Conservation (phyloP, 805 yeast genomes). For the Kuraishia molischiana region DNA sequence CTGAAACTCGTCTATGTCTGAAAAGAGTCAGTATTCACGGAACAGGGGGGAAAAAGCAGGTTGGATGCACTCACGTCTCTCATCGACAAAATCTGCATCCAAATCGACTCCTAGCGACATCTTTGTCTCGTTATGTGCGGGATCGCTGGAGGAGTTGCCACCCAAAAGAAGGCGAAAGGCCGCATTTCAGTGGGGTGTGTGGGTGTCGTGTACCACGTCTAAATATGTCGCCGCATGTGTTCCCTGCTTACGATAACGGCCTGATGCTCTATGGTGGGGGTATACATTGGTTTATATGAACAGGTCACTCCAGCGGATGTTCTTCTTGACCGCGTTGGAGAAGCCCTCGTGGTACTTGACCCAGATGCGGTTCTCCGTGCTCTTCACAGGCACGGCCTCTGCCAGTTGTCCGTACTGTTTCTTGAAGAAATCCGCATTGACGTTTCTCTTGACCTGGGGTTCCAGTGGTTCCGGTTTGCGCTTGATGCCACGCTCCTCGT, state of each 20-base stretch:
- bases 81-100: background rate
- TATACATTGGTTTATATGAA: too few relatives aligned
- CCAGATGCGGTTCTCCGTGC: slow-evolving; percentile 46
- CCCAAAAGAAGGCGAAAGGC: too few relatives aligned
- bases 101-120: background rate
- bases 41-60: background rate
- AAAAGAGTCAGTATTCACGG: background rate
- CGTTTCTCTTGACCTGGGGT: slow-evolving; percentile 5
- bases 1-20: slow-evolving; percentile 25
- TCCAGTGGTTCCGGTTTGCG: slow-evolving; percentile 3
- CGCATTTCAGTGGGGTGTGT: too few relatives aligned
- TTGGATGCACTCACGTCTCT: background rate
- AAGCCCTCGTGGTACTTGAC: slow-evolving; percentile 90
- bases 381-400: slow-evolving; percentile 8
- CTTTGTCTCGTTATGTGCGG: too few relatives aligned
- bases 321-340: slow-evolving; percentile 83
- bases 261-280: background rate
- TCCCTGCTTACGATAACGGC: background rate
- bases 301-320: slow-evolving; percentile 65
- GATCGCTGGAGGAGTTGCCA: too few relatives aligned
- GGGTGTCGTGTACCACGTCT: too few relatives aligned
- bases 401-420: slow-evolving; percentile 25
- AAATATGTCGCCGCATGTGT: background rate
- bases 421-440: slow-evolving; percentile 26
- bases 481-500: slow-evolving; percentile 4